Base-by-base conservation (phyloP, 148 eudicot species). In the Rhododendron griersonianum region DNA sequence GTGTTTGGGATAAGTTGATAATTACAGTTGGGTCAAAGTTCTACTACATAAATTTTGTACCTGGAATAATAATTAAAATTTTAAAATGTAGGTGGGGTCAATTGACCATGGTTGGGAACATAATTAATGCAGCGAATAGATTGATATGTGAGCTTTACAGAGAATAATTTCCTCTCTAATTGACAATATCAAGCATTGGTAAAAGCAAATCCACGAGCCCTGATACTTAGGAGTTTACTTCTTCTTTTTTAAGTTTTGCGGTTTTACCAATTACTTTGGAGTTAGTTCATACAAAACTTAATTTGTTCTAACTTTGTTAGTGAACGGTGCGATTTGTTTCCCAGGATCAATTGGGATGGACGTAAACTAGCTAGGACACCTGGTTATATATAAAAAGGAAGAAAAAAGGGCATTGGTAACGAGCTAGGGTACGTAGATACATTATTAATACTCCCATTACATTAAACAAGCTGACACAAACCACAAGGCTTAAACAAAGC, bases 341-440 rank as follows among this genome's bases (percentile, higher is more conserved):
- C 0, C 4, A 53, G 0, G 0, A 14, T 53, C 15, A 53, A 14
- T 53, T 15, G 0, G 1, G 5, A 0, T 3, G 5, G 19, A 15
- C 18, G 4, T 53, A 53, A 53, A 53, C 19, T 53, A 53, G 57
- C 3, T 51, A 13, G 4, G 15, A 2, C 57, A 53, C 18, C 16
- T 53, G 5, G 55, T 51, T 51, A 41, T 6, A 0, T 33, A 51
- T 2, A 30, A 15, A 15, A 53, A 50, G 53, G 15, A 50, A 50
- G 13, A 28, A 11, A 11, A 50, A 50, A 13, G 1, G 18, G 23
- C 63, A 57, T 57, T 5, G 63, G 23, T 16, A 5, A 57, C 0
- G 63, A 16, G 63, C n/a, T n/a, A n/a, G n/a, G n/a, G n/a, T n/a
- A n/a, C 8, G 7, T 53, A 14, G 57, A 41, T 15, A 53, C 57